Evolutionary conservation across 2,329 filamentous ascomycete species (phyloP).

Genomic region (Botrytis porri): DNA sequence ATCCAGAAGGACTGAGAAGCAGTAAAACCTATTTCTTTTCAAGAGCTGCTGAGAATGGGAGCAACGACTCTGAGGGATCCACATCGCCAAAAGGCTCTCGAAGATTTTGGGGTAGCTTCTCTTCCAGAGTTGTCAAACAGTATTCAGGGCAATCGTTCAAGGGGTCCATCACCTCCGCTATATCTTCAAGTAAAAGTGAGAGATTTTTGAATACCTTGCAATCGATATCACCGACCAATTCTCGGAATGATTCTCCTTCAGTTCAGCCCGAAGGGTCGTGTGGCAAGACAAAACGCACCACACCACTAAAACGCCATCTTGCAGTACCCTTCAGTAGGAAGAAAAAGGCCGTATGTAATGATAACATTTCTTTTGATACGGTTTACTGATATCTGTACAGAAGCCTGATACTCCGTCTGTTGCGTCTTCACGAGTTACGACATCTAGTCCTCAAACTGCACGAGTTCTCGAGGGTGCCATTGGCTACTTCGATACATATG

Average conservation of each 20-base stretch:
- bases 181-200: conserved; percentile 7
- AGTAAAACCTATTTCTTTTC: conserved; percentile 8
- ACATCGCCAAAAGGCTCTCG: conserved; percentile 15
- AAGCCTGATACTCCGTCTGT: not conserved
- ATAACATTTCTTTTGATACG: not conserved
- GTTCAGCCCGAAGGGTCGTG: conserved; percentile 26
- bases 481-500: conserved; percentile 25
- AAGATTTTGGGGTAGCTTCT: conserved; percentile 8
- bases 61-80: conserved; percentile 8
- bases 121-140: conserved; percentile 12
- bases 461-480: conserved; percentile 31
- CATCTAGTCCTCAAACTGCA: conserved; percentile 27
- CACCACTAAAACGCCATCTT: conserved; percentile 12
- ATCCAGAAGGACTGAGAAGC: not conserved
- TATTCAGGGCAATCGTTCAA: not conserved
- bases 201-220: conserved; percentile 18
- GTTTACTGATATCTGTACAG: conserved; percentile 6
- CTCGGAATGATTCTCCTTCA: conserved; percentile 19
- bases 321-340: conserved; percentile 18
- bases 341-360: conserved; percentile 22
- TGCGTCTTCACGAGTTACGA: conserved; percentile 13
- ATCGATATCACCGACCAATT: conserved; percentile 20
- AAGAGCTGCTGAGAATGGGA: not conserved
- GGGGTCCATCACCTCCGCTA: not conserved
- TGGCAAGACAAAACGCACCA: conserved; percentile 29